Base-by-base conservation (phyloP, 2,329 filamentous ascomycete species). In the Penicillium vulpinum region DNA sequence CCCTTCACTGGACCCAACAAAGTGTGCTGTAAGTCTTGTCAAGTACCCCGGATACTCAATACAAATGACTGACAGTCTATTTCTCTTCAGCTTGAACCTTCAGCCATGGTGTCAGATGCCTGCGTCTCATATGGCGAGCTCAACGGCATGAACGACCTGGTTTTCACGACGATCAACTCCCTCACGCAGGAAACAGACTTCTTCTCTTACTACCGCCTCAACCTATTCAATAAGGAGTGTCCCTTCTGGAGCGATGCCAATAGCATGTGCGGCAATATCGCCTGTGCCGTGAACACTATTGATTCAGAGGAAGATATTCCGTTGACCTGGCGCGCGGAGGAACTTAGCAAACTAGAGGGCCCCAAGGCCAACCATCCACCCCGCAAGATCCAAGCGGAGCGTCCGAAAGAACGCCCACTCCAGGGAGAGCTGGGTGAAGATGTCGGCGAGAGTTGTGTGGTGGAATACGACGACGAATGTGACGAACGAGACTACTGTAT, bases 401-500 rank as follows among this genome's bases (percentile, higher is more conserved):
- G 88, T 28, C 80, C 80, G 47, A 87, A 86, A 3, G 77, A 89
- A 65, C 83, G 85, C 55, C 94, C 94, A 21, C 78, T 97, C 7
- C 86, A 91, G 66, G 93, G 93, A 16, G 83, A 87, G 67, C 77
- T 99, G 9, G 94, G 94, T 45, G 91, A 92, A 50, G 80, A 88
- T 54, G 93, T 97, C 0, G 92, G 91, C 51, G 94, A 99, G 79
- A 96, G 91, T 74, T 99, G 94, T 73, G 92, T 99, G 44, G 88
- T 97, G 18, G 94, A 99, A 77, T 96, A 96, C 71, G 93, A 97
- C 69, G 93, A 97, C 69, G 93, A 97, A 75, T 96, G 92, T 75
- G 93, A 97, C 77, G 90, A 97, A 65, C 85, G 94, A 63, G 94
- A 99, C 73, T 99, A 97, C 75, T 99, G 94, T 76, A 86, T 97